A percentile compares a stretch with the other conserved stretches of the same genome.
Evolutionary conservation across 257 asterid species (phyloP).

Genomic region (Osmanthus fragrans): DNA sequence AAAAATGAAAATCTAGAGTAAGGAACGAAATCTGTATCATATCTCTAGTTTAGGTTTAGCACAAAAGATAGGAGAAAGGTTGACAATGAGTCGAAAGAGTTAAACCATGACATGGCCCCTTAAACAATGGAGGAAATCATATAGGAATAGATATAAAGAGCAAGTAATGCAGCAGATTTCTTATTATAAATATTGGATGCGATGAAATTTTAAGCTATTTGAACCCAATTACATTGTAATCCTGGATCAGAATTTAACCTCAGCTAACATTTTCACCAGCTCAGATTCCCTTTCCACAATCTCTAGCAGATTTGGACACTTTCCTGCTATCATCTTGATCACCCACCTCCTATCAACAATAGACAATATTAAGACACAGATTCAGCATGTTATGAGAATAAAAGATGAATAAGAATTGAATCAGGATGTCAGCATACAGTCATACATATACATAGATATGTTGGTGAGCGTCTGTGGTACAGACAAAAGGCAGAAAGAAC

Average conservation of each 20-base stretch:
- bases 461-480: not conserved
- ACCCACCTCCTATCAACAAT: constrained; percentile 85
- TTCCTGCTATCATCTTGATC: constrained; percentile 83
- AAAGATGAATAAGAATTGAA: constrained; percentile 5
- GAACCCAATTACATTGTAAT: constrained; percentile 25
- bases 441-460: constrained; percentile 7
- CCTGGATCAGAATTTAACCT: constrained; percentile 51
- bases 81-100: not conserved
- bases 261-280: constrained; percentile 72
- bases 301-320: constrained; percentile 56
- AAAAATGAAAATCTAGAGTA: not conserved
- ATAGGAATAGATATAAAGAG: not conserved
- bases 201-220: constrained; percentile 14
- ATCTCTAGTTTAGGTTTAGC: not conserved
- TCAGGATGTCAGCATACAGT: constrained; percentile 10
- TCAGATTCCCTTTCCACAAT: constrained; percentile 75
- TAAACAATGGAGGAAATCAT: not conserved
- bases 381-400: constrained; percentile 17
- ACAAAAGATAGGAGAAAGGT: not conserved
- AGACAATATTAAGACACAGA: constrained; percentile 27
- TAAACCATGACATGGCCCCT: not conserved
- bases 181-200: constrained; percentile 5
- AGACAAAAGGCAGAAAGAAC: not conserved
- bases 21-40: not conserved
- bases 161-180: constrained; percentile 19